Conservation (phyloP, 352 stramenopile species). For the Thraustotheca clavata region DNA sequence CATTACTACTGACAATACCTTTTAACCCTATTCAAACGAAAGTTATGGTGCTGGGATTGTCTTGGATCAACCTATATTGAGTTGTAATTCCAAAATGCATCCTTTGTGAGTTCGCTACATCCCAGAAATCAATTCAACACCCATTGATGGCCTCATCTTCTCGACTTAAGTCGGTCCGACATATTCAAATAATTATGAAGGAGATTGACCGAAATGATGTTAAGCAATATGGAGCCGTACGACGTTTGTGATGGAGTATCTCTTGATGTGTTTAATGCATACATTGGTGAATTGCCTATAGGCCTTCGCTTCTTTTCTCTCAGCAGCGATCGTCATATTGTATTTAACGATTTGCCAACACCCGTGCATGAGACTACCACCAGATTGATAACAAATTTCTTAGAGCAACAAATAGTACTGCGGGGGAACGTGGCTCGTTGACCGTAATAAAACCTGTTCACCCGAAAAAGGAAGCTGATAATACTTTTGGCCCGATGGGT, state of each 20-base stretch:
- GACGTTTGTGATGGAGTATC: slow-evolving; percentile 27
- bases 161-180: too few relatives aligned
- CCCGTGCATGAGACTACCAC: slow-evolving; percentile 21
- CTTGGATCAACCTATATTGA: too few relatives aligned
- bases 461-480: slow-evolving; percentile 27
- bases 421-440: slow-evolving; percentile 19
- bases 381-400: slow-evolving; percentile 9
- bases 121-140: too few relatives aligned
- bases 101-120: too few relatives aligned
- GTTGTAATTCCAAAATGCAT: too few relatives aligned
- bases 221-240: slow-evolving; percentile 22
- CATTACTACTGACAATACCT: too few relatives aligned
- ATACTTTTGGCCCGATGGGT: slow-evolving; percentile 19
- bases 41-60: too few relatives aligned
- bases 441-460: slow-evolving; percentile 2
- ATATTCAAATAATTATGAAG: too few relatives aligned
- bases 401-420: slow-evolving; percentile 12
- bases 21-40: too few relatives aligned
- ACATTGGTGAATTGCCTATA: slow-evolving; percentile 24
- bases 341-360: slow-evolving; percentile 20
- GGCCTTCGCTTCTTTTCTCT: slow-evolving; percentile 23
- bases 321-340: slow-evolving; percentile 16
- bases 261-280: slow-evolving; percentile 25
- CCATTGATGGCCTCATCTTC: too few relatives aligned
- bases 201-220: too few relatives aligned